phyloP scores from a whole-genome alignment of 1,284 basidiomycete species.

The Cryptococcus deneoformans region DNA sequence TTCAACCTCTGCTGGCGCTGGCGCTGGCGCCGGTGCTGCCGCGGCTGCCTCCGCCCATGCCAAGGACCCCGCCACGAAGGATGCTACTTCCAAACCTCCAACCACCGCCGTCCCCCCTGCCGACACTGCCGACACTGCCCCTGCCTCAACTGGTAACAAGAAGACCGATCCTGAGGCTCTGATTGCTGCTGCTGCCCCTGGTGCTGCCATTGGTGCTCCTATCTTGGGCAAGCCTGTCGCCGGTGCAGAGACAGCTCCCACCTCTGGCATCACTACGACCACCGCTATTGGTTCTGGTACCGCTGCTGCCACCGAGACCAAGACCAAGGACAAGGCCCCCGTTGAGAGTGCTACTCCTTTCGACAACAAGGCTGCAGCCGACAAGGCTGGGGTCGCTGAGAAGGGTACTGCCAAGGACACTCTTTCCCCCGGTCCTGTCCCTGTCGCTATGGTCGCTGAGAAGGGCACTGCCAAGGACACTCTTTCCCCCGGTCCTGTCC shows the following conservation, averaged over 20 bases:
- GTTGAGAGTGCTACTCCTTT: neutral
- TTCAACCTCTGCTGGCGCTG: neutral
- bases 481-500: slow-evolving; percentile 1
- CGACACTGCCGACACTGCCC: slow-evolving; percentile 3
- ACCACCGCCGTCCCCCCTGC: slow-evolving; percentile 5
- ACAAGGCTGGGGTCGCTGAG: neutral
- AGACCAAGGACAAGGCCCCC: neutral
- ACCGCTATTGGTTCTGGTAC: neutral
- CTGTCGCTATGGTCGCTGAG: neutral
- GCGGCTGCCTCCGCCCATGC: neutral
- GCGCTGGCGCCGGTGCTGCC: neutral
- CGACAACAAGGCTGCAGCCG: neutral
- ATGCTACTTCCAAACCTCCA: neutral
- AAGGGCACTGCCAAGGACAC: neutral
- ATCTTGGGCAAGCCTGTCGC: slow-evolving; percentile 5
- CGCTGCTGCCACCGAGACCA: neutral
- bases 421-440: slow-evolving; percentile 2
- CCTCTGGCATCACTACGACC: neutral
- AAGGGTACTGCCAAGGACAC: neutral
- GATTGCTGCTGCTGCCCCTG: slow-evolving; percentile 28
- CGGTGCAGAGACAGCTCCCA: neutral
- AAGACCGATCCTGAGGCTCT: slow-evolving; percentile 23
- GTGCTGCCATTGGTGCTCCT: slow-evolving; percentile 18
- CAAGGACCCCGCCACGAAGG: neutral
- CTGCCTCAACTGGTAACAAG: slow-evolving; percentile 1